Base-by-base conservation (phyloP, 805 yeast genomes). In the Lipomyces lipofer region DNA sequence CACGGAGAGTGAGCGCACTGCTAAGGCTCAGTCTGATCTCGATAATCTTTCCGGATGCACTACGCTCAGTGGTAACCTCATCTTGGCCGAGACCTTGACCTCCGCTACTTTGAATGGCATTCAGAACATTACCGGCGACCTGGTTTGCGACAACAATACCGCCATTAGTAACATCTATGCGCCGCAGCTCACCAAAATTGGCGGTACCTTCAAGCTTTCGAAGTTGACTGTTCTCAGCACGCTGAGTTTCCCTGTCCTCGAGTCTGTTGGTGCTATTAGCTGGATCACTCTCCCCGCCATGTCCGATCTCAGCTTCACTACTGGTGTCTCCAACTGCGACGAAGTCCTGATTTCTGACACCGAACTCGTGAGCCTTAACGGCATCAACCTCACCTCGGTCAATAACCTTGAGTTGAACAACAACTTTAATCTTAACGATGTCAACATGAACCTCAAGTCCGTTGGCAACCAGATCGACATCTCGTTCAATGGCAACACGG, bases 271-370 rank as follows among this genome's bases (percentile, higher is more conserved):
- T 69, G 73, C 88, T 52, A 81, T 94, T 68, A 74, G 77, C 72
- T 84, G 87, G 76, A 79, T 81, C 68, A 89, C 97, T 64, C 80
- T 94, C 71, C 97, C 97, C 69, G 92, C 90, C 64, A 82, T 92
- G 68, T 73, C 76, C 64, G 67, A 73, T 51, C 80, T 90, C 64
- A 83, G 85, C 73, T 86, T 92, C 73, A 72, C 77, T 68, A 62
- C 75, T 44, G 87, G 87, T 73, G 81, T 94, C 67, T 78, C 87
- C 66, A 77, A 83, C 65, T 91, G 95, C 69, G 80, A 82, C 69
- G 73, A 80, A 54, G 78, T 92, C 64, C 70, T 76, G 70, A 70
- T 75, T 60, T 67, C 77, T 54, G 76, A 73, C 68, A 68, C 79
- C 59, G 65, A 70, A 61, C 63, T 73, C 64, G 46, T 69, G 70